Conservation (phyloP, 148 eudicot species). For the Heliosperma pusillum region DNA sequence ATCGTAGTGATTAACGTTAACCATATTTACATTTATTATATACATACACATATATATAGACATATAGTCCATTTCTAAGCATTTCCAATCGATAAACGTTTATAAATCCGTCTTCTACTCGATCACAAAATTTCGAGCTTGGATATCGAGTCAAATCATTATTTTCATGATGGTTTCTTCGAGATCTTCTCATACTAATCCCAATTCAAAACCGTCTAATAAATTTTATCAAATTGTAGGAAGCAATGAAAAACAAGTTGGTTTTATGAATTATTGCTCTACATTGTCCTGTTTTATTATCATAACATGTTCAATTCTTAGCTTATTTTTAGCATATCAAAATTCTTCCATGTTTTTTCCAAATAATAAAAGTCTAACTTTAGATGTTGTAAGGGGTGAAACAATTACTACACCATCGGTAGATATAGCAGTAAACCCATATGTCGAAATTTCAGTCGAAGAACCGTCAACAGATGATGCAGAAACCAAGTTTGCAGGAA, state of each 20-base stretch:
- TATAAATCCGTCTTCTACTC: not conserved
- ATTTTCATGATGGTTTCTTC: not conserved
- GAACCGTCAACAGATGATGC: no score
- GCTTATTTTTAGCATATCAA: slow-evolving; percentile 5
- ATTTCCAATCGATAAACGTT: not conserved
- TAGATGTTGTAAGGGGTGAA: not conserved
- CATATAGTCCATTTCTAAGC: not conserved
- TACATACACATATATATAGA: not conserved
- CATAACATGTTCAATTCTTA: slow-evolving; percentile 1
- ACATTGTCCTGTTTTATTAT: slow-evolving; percentile 1
- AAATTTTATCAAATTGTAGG: not conserved
- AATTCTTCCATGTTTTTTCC: slow-evolving; percentile 10
- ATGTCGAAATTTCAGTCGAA: not conserved
- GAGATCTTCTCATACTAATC: not conserved
- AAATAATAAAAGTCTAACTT: not conserved
- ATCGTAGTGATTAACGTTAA: not conserved
- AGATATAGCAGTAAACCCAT: not conserved
- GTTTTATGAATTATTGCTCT: not conserved
- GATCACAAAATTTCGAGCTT: not conserved
- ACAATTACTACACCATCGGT: not conserved
- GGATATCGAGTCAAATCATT: not conserved
- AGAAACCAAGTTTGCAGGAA: no score
- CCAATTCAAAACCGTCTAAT: not conserved
- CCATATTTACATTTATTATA: not conserved
- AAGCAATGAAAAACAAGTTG: not conserved